Percentiles rank a stretch among this genome's conserved stretches.
These are phyloP conservation scores for Haematococcus lacustris DNA, from an alignment of 139 green algal species.

Conservation along the genomic window DNA sequence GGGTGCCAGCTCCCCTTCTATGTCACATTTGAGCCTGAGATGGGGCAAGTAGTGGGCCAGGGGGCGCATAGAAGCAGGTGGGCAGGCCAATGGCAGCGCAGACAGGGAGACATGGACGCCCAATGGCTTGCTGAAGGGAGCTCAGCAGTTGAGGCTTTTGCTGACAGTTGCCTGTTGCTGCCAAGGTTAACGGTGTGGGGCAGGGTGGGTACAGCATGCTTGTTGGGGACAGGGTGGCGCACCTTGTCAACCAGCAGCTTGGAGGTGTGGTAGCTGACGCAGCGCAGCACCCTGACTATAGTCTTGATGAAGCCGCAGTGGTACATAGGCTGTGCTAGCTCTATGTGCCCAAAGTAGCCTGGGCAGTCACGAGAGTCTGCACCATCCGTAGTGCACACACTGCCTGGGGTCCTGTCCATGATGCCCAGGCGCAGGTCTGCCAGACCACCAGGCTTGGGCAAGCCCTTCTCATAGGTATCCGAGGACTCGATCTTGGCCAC, in stretches of 20 bases:
- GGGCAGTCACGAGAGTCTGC: conserved; percentile 76
- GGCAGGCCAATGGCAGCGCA: too few relatives aligned
- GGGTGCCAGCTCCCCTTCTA: too few relatives aligned
- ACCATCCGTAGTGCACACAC: conserved; percentile 77
- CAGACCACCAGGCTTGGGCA: conserved; percentile 81
- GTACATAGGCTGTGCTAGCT: conserved; percentile 92
- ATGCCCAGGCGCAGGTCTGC: conserved; percentile 89
- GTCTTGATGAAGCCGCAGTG: conserved; percentile 95
- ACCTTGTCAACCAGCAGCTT: conserved; percentile 83
- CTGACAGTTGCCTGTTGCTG: too few relatives aligned
- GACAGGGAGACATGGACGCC: too few relatives aligned
- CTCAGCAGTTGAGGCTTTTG: too few relatives aligned
- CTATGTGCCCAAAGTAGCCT: conserved; percentile 97
- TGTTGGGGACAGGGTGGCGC: too few relatives aligned
- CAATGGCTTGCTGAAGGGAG: too few relatives aligned
- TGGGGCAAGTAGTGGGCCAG: too few relatives aligned
- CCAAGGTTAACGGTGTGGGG: too few relatives aligned
- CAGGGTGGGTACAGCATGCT: too few relatives aligned
- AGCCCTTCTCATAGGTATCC: conserved; percentile 88
- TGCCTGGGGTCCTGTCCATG: conserved; percentile 62
- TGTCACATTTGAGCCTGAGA: too few relatives aligned
- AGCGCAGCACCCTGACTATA: conserved; percentile 88
- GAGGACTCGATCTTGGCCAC: conserved; percentile 74
- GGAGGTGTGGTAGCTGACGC: conserved; percentile 87
- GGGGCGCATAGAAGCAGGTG: too few relatives aligned